Base-by-base conservation (phyloP, 2,329 filamentous ascomycete genomes). In the Claviceps africana region DNA sequence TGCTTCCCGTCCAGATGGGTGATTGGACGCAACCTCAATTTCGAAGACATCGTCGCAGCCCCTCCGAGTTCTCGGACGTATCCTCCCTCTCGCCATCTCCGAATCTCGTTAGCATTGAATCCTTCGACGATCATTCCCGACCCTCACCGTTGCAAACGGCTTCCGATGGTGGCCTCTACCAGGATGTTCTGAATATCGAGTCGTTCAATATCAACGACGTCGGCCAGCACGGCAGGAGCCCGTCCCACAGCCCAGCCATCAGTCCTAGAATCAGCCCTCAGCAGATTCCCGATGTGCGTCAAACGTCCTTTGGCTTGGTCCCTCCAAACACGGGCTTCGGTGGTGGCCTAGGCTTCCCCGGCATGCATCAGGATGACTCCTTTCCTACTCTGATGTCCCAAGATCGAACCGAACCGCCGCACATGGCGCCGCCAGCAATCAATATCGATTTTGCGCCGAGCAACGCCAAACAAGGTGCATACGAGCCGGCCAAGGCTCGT, bases 31-130 rank as follows among this genome's bases (percentile, higher is more conserved):
- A 74, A 52, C 67, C 72, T 15, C 76, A 79, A 54, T 96, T 95
- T 62, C 84, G 87, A 58, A 75, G 79, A n/a, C 91, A 96, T 64
- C 79, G 89, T 59, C 81, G 90, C 61, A 83, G 81, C 39, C 86
- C 88, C 1, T 96, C 90, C n/a, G 91, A 96, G 60, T 88, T 85
- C 61, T 95, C 89, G 2, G 91, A 96, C 59, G 83, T 95, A 6
- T 95, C 84, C 5, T 95, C 88, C 19, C 86, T 83, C 17, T 83
- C 86, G 22, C 86, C 83, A 25, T 96, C 91, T 19, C 91, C 91
- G 3, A 88, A 88, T 62, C 70, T 95, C 53, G 78, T 78, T 30
- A 85, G 85, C 58, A 77, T 85, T 55, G 90, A 96, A 61, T 80
- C 73, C 56, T 94, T 95, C 62, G 89, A 95, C 21, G 69, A 74